Base-by-base conservation (phyloP, 2,329 filamentous ascomycete species). In the Juglanconis oblonga region DNA sequence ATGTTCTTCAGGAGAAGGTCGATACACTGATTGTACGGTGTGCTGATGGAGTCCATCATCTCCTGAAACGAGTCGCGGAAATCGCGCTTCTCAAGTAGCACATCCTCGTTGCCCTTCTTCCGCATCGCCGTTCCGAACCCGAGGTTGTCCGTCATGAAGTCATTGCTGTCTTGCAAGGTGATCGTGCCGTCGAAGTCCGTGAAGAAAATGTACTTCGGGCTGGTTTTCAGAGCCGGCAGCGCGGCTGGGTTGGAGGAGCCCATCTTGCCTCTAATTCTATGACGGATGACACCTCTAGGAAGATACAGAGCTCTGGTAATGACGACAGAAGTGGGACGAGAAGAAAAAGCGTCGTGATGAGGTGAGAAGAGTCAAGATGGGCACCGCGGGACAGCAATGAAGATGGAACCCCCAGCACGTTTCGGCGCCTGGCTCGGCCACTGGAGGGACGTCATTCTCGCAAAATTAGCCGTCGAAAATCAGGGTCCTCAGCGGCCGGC, bases 111-210 rank as follows among this genome's bases (percentile, higher is more conserved):
- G 65, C 87, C 85, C 71, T 87, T 76, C 59, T 83, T 82, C 64
- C 95, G 91, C 67, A 86, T 84, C 64, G 84, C 86, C 33, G 75
- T 71, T 54, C 95, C 95, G 72, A 88, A 97, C 64, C 95, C 95
- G 63, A 97, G 83, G 76, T 91, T 95, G 79, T 98, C 95, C 60
- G 93, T 97, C 86, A 94, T 79, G 74, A 76, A 84, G 75, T 86
- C 84, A 72, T 87, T 88, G 72, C 80, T 84, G 75, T 88, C 86
- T 69, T 83, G 79, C 58, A 81, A 82, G 52, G 94, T 97, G 73
- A 97, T 94, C 57, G 93, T 98, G 70, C 95, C 95, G 76, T 99
- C 95, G 73, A 98, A 98, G 78, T 99, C 95, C 67, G 93, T 97
- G 81, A 98, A 98, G 84, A 99, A 97, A 80, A 99, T 93, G 80